A percentile compares a stretch with the other conserved stretches of the same genome.
These are phyloP conservation scores for Penicillium taxi DNA, from an alignment of 495 filamentous ascomycete species.

Conservation along the genomic window DNA sequence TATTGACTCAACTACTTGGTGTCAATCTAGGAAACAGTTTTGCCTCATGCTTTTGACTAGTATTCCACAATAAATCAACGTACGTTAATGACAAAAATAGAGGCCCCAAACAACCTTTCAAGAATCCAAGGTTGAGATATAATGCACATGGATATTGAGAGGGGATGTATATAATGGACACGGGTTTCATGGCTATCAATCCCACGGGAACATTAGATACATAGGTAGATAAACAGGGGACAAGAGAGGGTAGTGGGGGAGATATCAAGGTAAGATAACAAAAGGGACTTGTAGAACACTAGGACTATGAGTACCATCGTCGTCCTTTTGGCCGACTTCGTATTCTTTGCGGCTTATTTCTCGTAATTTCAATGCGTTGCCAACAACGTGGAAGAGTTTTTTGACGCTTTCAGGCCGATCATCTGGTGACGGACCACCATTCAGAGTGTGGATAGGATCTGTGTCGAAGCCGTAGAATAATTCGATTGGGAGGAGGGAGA, in stretches of 20 bases:
- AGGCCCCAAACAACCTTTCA: too few species aligned
- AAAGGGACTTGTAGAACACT: slow-evolving; percentile 24
- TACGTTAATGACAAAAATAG: too few species aligned
- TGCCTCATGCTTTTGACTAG: too few species aligned
- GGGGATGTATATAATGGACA: too few species aligned
- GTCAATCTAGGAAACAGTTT: too few species aligned
- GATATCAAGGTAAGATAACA: slow-evolving; percentile 21
- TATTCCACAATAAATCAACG: too few species aligned
- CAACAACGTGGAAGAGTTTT: slow-evolving; percentile 19
- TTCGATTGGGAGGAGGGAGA: slow-evolving; percentile 20
- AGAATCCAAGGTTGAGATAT: too few species aligned
- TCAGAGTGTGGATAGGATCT: slow-evolving; percentile 8
- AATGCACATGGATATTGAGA: too few species aligned
- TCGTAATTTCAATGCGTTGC: slow-evolving; percentile 24
- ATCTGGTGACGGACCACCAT: slow-evolving; percentile 6
- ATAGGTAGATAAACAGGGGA: background rate
- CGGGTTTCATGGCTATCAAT: too few species aligned
- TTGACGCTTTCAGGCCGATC: slow-evolving; percentile 15
- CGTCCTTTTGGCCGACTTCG: background rate
- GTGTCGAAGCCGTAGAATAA: slow-evolving; percentile 9
- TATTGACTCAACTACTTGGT: too few species aligned
- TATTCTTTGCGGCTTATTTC: slow-evolving; percentile 17
- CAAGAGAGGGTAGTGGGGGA: background rate
- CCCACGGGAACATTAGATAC: too few species aligned
- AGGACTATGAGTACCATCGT: slow-evolving; percentile 1